These are phyloP conservation scores for Escovopsis sp. DNA, from an alignment of 2,329 filamentous ascomycete genomes.

Conservation along the genomic window DNA sequence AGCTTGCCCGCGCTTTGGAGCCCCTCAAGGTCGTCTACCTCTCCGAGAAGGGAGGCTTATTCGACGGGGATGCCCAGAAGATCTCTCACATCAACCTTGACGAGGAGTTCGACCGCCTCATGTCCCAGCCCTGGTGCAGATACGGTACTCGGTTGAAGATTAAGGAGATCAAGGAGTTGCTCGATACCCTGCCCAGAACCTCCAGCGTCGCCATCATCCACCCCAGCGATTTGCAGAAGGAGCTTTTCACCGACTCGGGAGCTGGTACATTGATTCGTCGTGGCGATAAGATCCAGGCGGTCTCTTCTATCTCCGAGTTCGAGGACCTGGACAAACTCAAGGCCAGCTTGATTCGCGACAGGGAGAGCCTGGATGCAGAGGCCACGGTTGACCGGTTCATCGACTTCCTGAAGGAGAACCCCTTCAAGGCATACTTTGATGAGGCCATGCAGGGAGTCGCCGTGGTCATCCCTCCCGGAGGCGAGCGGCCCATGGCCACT, in stretches of 20 bases:
- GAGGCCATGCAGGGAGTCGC: conserved; percentile 86
- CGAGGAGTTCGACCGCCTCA: conserved; percentile 85
- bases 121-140: conserved; percentile 88
- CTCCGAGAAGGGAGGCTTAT: conserved; percentile 94
- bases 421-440: conserved; percentile 90
- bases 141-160: conserved; percentile 95
- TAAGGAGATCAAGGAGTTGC: conserved; percentile 86
- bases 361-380: conserved; percentile 65
- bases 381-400: conserved; percentile 80
- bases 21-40: conserved; percentile 96
- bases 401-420: conserved; percentile 57
- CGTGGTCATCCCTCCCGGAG: conserved; percentile 63
- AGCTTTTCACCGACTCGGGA: conserved; percentile 90
- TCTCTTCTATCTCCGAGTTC: conserved; percentile 58
- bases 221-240: conserved; percentile 87
- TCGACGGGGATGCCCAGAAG: conserved; percentile 85
- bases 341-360: conserved; percentile 66
- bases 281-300: conserved; percentile 75
- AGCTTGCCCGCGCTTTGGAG: conserved; percentile 76
- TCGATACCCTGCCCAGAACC: conserved; percentile 79
- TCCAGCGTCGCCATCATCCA: conserved; percentile 97
- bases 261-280: conserved; percentile 85
- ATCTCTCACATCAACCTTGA: conserved; percentile 96
- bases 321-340: conserved; percentile 64
- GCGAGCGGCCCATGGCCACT: conserved; percentile 57